Percentiles rank a stretch among this genome's conserved stretches.
These are phyloP conservation scores for Linnemannia exigua DNA, from an alignment of 192 early-diverging fungal species.

Conservation along the genomic window DNA sequence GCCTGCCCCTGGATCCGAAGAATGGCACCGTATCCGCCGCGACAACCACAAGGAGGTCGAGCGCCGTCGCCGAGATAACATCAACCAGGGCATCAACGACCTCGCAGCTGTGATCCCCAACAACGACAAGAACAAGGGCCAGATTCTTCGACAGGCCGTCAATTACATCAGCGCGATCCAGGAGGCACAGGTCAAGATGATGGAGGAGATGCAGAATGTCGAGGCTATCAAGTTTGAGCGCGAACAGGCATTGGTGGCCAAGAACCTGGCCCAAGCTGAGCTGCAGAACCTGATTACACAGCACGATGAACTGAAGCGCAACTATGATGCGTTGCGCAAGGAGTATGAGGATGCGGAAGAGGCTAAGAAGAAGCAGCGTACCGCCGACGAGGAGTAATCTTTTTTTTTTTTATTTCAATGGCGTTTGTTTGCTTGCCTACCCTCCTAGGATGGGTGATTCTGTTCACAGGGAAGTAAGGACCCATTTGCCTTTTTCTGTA, in stretches of 20 bases:
- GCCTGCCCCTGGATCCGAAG: conserved; percentile 71
- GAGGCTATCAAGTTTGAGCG: conserved; percentile 17
- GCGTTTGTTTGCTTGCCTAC: neutral
- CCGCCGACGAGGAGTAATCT: neutral
- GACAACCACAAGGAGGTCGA: conserved; percentile 93
- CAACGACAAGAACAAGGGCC: conserved; percentile 81
- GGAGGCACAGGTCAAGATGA: conserved; percentile 34
- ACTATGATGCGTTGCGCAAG: conserved; percentile 61
- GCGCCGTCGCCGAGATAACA: conserved; percentile 84
- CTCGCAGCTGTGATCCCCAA: conserved; percentile 78
- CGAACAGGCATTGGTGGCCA: conserved; percentile 24
- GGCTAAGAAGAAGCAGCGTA: conserved; percentile 48
- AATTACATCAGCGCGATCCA: conserved; percentile 72
- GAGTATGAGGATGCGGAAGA: conserved; percentile 57
- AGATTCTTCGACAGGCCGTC: conserved; percentile 78
- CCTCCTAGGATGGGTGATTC: neutral
- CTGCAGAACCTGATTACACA: conserved; percentile 19
- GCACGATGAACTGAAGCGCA: conserved; percentile 30
- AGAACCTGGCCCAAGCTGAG: conserved; percentile 18
- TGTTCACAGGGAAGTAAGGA: neutral
- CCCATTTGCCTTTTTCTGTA: neutral
- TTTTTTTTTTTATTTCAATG: neutral
- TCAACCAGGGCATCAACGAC: conserved; percentile 85
- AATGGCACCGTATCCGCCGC: conserved; percentile 75
- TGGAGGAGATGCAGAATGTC: conserved; percentile 10